Evolutionary conservation across 306 rosid species (phyloP), one percentile per base, ranked within the genome.

Genomic region (Luffa acutangula): DNA sequence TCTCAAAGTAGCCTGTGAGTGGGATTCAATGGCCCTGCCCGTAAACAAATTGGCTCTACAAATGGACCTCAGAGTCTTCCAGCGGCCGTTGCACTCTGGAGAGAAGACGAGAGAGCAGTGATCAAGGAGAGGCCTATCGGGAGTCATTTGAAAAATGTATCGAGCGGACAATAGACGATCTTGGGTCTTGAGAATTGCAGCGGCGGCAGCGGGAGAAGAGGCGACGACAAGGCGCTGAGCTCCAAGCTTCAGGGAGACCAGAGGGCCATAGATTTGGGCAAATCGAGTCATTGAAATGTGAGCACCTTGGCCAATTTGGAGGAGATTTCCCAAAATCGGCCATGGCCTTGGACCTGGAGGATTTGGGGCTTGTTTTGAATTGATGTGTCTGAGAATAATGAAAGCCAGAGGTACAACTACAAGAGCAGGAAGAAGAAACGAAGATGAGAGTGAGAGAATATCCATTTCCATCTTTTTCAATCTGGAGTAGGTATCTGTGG

Each of bases 311-410:
- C 73, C 81, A 2, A 78, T 43, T 0, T 78, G 74, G n/a, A 48
- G 69, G 31, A 78, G 71, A 7, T 78, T 76, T 42, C 79, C 79
- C 0, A 76, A 2, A 8, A 76, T 76, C 2, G 79, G 79, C 79
- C 79, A 76, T 76, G 79, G 79, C 3, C 39, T 57, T 41, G 79
- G 79, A 56, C 79, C 79, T 4, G 79, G 79, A 15, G 79, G 79
- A 76, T 56, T 51, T 31, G 15, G 65, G 21, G 7, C 15, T 12
- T 78, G 2, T 7, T 66, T 66, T 8, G 34, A 18, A 5, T 3
- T 18, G 5, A 66, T 7, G 46, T 8, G 11, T 18, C 0, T 66
- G 4, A 66, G 51, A 66, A 41, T 9, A n/a, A 41, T 41, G 34
- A 66, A 41, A 10, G 41, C n/a, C 18, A 10, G 3, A 66, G 51